Conservation (phyloP, 805 yeast species). For the Kodamaea hsintzibuensis region DNA sequence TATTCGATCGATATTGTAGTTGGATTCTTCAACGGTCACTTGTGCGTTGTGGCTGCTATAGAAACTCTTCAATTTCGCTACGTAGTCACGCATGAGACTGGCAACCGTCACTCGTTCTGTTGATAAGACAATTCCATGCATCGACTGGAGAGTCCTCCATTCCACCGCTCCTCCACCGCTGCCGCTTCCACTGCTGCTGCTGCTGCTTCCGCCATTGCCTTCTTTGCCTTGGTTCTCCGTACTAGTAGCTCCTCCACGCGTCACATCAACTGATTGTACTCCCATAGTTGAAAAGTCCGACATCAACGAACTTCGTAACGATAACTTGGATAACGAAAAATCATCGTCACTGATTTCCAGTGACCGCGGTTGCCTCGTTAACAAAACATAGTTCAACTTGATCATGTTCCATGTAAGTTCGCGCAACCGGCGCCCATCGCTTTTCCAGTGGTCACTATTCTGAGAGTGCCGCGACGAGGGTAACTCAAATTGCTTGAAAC, state of each 20-base stretch:
- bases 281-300: not conserved
- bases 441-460: slow-evolving; percentile 7
- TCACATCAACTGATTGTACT: not conserved
- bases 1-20: slow-evolving; percentile 11
- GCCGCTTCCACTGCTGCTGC: not conserved
- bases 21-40: slow-evolving; percentile 7
- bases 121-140: slow-evolving; percentile 17
- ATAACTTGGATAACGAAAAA: not conserved
- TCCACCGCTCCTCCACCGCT: not conserved
- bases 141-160: slow-evolving; percentile 5
- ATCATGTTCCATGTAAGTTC: slow-evolving; percentile 33
- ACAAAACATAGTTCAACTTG: slow-evolving; percentile 19
- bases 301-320: not conserved
- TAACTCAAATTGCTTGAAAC: slow-evolving; percentile 4
- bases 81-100: slow-evolving; percentile 23
- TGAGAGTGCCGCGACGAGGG: not conserved
- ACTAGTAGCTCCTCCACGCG: no score
- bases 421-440: slow-evolving; percentile 31
- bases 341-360: not conserved
- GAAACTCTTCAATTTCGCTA: slow-evolving; percentile 12
- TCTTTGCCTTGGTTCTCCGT: no score
- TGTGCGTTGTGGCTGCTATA: not conserved
- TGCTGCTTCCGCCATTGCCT: not conserved
- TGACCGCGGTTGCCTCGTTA: not conserved
- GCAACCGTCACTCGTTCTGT: slow-evolving; percentile 23